phyloP scores from a whole-genome alignment of 306 rosid genomes.

The Potentilla sterilis region DNA sequence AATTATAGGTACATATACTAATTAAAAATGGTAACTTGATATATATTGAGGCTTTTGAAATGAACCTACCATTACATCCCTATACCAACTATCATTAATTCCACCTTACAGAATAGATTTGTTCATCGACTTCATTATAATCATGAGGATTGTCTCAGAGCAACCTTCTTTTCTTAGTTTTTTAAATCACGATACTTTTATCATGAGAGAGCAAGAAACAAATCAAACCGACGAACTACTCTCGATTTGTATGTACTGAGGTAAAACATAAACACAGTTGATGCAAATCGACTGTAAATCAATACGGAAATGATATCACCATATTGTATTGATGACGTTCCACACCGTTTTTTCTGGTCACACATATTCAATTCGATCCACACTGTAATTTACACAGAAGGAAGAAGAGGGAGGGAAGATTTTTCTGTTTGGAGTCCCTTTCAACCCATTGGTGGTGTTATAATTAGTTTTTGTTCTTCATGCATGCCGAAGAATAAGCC shows the following conservation, averaged over 20 bases:
- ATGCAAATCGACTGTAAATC: not conserved
- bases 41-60: not conserved
- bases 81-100: not conserved
- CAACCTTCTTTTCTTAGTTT: not conserved
- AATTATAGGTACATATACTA: not conserved
- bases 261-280: not conserved
- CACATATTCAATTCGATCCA: not conserved
- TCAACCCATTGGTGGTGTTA: constrained; percentile 29
- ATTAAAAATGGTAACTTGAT: not conserved
- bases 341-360: not conserved
- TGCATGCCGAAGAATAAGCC: constrained; percentile 16
- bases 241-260: not conserved
- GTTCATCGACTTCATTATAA: not conserved
- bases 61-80: not conserved
- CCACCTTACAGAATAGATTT: not conserved
- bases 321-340: not conserved
- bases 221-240: no score
- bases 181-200: no score
- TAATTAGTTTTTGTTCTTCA: constrained; percentile 43
- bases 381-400: not conserved
- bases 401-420: not conserved
- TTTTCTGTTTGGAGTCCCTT: constrained; percentile 35
- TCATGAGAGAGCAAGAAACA: not conserved
- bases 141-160: not conserved
- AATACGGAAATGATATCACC: not conserved